A percentile compares a stretch with the other conserved stretches of the same genome.
These are phyloP conservation scores for Petunia secreta DNA, from an alignment of 257 asterid genomes.

Conservation along the genomic window DNA sequence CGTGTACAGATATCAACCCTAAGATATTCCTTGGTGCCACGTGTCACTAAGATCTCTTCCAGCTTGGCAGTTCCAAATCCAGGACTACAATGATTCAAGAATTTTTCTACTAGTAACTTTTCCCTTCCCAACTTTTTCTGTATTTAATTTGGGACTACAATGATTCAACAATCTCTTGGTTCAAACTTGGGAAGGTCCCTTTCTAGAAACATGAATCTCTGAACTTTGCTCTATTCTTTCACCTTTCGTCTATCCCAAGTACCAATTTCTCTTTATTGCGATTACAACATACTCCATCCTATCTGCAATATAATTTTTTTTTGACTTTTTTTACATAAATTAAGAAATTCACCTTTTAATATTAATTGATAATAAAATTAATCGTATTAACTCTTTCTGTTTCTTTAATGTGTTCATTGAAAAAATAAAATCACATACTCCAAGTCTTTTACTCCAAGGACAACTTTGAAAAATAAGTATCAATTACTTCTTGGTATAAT, in stretches of 20 bases:
- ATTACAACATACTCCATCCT: background rate
- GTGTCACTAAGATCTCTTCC: constrained; percentile 25
- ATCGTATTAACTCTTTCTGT: background rate
- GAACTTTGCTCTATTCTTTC: constrained; percentile 23
- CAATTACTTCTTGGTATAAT: too few relatives aligned
- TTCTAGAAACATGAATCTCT: constrained; percentile 15
- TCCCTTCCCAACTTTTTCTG: background rate
- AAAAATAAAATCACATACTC: too few relatives aligned
- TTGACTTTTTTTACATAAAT: background rate
- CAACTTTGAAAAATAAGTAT: too few relatives aligned
- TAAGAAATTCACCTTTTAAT: background rate
- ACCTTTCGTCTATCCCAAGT: constrained; percentile 36
- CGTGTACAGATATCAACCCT: constrained; percentile 27
- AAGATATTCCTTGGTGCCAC: constrained; percentile 15
- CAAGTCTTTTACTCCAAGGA: too few relatives aligned
- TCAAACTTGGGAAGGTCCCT: constrained; percentile 32
- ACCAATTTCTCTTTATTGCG: constrained; percentile 20
- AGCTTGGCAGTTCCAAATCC: constrained; percentile 33
- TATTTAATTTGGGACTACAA: background rate
- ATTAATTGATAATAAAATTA: background rate
- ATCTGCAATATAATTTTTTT: background rate
- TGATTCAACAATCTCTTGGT: background rate
- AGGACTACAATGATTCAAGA: constrained; percentile 3
- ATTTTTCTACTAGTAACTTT: background rate
- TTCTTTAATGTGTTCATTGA: too few relatives aligned